Evolutionary conservation across 31 red algal genomes (phyloP).

Genomic region (Asparagopsis taxiformis): DNA sequence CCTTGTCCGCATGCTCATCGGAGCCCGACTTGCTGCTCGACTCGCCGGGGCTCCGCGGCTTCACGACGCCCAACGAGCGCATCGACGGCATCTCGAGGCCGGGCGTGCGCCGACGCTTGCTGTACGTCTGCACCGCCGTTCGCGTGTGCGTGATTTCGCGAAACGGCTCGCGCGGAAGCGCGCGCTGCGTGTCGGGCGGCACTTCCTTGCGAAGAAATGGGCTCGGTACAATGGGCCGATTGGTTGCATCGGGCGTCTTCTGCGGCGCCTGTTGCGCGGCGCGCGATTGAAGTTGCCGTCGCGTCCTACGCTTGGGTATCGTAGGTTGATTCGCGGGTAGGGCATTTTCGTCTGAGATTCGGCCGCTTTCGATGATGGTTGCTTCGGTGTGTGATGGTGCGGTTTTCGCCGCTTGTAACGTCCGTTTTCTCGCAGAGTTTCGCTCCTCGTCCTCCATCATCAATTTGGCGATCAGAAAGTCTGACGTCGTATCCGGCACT

Average conservation of each 20-base stretch:
- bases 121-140: neutral
- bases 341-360: too few species aligned
- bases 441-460: neutral
- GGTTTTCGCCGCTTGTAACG: too few species aligned
- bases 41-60: neutral
- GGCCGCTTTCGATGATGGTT: too few species aligned
- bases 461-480: neutral
- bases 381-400: too few species aligned
- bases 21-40: neutral
- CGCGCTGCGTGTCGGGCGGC: too few species aligned
- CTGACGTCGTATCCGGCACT: neutral
- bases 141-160: neutral
- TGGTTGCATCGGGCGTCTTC: too few species aligned
- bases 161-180: neutral
- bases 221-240: too few species aligned
- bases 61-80: constrained; percentile 9
- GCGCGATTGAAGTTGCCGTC: too few species aligned
- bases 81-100: constrained; percentile 14
- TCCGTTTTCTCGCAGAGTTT: too few species aligned
- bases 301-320: too few species aligned
- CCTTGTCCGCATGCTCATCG: constrained; percentile 3
- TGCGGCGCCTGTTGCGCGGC: too few species aligned
- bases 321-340: too few species aligned
- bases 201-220: neutral
- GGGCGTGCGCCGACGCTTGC: neutral